Evolutionary conservation across 306 rosid genomes (phyloP).

Genomic region (Acacia crassicarpa): DNA sequence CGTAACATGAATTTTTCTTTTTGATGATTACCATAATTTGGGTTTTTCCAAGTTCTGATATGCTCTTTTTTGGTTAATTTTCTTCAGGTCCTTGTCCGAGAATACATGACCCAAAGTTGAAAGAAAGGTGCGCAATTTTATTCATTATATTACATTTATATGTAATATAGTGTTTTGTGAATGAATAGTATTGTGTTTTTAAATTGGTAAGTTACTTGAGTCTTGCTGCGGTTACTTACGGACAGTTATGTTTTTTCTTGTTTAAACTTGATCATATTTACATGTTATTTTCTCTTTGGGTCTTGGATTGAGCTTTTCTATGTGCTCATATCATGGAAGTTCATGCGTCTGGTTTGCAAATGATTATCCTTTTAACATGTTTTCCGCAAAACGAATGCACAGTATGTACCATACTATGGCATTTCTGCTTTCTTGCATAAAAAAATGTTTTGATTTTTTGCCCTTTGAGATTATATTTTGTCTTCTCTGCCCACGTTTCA

Average conservation of each 20-base stretch:
- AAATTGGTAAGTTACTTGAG: not conserved
- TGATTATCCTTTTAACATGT: not conserved
- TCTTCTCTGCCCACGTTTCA: not conserved
- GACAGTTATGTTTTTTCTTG: conserved; percentile 9
- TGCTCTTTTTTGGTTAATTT: not conserved
- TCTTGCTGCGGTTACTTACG: conserved; percentile 7
- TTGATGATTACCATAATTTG: conserved; percentile 14
- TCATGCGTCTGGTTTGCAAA: not conserved
- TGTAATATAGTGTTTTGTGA: conserved; percentile 18
- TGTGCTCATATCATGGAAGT: not conserved
- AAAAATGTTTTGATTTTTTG: not conserved
- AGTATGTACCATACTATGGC: not conserved
- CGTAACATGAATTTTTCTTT: not conserved
- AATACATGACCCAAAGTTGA: conserved; percentile 91
- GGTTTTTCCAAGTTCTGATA: conserved; percentile 2
- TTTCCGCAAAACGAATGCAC: too few relatives aligned
- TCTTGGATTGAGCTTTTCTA: conserved; percentile 6
- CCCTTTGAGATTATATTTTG: not conserved
- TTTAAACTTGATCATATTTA: not conserved
- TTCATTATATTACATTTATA: conserved; percentile 6
- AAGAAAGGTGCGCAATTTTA: conserved; percentile 73
- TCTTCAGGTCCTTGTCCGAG: conserved; percentile 84
- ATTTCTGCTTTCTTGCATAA: not conserved
- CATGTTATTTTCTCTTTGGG: not conserved
- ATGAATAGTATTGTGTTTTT: not conserved